These are phyloP conservation scores for Jackrogersella multiformis DNA, from an alignment of 495 filamentous ascomycete species.

Conservation along the genomic window DNA sequence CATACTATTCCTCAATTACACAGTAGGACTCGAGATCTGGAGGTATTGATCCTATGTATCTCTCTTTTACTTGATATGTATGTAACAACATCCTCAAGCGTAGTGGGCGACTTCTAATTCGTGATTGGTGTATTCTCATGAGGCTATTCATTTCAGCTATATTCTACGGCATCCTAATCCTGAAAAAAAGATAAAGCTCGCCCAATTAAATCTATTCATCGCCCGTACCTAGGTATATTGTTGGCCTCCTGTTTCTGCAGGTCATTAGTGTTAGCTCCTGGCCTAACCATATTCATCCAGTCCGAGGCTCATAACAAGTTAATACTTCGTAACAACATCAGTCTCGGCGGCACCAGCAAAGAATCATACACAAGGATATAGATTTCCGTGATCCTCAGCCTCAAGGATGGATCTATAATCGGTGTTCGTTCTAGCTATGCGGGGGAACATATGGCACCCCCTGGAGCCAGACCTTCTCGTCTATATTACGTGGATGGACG, in stretches of 20 bases:
- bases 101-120: slow-evolving; percentile 7
- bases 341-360: slow-evolving; percentile 14
- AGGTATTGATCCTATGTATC: neutral
- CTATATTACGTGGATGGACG: neutral
- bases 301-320: neutral
- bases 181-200: slow-evolving; percentile 10
- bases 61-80: too few species aligned
- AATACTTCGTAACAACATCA: slow-evolving; percentile 9
- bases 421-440: slow-evolving; percentile 8
- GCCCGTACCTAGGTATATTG: too few species aligned
- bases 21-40: slow-evolving; percentile 7
- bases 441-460: slow-evolving; percentile 14
- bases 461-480: neutral
- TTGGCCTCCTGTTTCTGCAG: slow-evolving; percentile 25
- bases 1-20: slow-evolving; percentile 7
- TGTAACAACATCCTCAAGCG: neutral
- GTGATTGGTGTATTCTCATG: slow-evolving; percentile 3
- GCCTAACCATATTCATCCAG: slow-evolving; percentile 16
- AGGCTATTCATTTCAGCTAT: slow-evolving; percentile 22
- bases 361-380: slow-evolving; percentile 14
- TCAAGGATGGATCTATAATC: slow-evolving; percentile 18
- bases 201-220: slow-evolving; percentile 9
- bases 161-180: slow-evolving; percentile 5
- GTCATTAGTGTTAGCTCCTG: slow-evolving; percentile 22
- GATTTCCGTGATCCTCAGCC: slow-evolving; percentile 32